These are phyloP conservation scores for Kentomonas sorsogonicus DNA, from an alignment of 208 protist genomes.

Conservation along the genomic window DNA sequence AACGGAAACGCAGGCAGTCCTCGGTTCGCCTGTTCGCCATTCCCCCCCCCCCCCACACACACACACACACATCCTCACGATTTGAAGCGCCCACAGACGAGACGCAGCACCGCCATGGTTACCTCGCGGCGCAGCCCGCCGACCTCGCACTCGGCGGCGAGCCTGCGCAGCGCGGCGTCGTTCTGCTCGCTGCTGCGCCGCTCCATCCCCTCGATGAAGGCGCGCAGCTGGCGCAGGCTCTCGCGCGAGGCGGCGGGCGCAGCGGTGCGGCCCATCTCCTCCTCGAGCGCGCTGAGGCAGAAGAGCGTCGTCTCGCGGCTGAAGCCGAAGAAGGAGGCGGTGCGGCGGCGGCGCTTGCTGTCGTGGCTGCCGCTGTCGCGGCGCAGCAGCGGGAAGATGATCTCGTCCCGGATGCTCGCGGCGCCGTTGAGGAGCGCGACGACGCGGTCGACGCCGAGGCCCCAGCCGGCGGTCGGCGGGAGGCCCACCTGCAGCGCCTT, in stretches of 20 bases:
- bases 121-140: conserved; percentile 51
- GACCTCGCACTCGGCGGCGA: conserved; percentile 11
- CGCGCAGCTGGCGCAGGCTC: conserved; percentile 55
- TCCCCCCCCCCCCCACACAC: too few species aligned
- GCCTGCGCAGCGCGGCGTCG: conserved; percentile 7
- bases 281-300: conserved; percentile 69
- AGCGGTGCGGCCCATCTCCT: conserved; percentile 59
- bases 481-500: conserved; percentile 93
- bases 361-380: conserved; percentile 70
- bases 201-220: conserved; percentile 41
- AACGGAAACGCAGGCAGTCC: too few species aligned
- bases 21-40: too few species aligned
- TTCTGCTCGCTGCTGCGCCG: conserved; percentile 2
- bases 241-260: conserved; percentile 41
- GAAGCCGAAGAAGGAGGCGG: conserved; percentile 79
- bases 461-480: conserved; percentile 94
- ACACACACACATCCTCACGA: conserved; percentile 9
- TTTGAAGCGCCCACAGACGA: conserved; percentile 52
- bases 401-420: conserved; percentile 76
- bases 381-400: conserved; percentile 85
- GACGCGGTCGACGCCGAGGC: conserved; percentile 94
- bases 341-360: conserved; percentile 58
- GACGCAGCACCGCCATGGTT: conserved; percentile 52
- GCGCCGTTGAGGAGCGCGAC: conserved; percentile 91
- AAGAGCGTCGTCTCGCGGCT: conserved; percentile 81